These are phyloP conservation scores for Dryas octopetala DNA, from an alignment of 306 rosid species.

Conservation along the genomic window DNA sequence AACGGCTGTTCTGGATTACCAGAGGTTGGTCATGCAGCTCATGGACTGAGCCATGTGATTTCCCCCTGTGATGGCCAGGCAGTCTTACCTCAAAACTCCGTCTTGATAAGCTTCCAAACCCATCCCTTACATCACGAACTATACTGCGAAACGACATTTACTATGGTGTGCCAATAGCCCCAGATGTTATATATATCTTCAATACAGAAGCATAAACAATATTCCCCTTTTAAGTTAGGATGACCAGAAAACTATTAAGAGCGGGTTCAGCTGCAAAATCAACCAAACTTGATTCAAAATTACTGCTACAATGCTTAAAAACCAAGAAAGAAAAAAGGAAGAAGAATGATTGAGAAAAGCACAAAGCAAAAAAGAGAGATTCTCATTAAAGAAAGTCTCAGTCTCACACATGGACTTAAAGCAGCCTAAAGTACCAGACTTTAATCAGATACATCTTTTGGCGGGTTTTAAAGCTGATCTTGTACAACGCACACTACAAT, in stretches of 20 bases:
- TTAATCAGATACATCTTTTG: constrained; percentile 51
- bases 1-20: constrained; percentile 58
- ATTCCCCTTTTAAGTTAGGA: constrained; percentile 28
- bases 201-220: constrained; percentile 15
- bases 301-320: constrained; percentile 41
- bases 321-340: constrained; percentile 50
- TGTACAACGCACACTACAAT: constrained; percentile 18
- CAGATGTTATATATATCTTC: constrained; percentile 31
- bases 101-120: constrained; percentile 83
- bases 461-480: constrained; percentile 28
- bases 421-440: constrained; percentile 48
- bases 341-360: constrained; percentile 60
- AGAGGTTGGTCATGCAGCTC: constrained; percentile 51
- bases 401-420: constrained; percentile 62
- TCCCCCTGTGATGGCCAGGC: constrained; percentile 64
- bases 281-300: constrained; percentile 44
- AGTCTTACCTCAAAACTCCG: constrained; percentile 82
- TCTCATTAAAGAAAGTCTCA: constrained; percentile 53
- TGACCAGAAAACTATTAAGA: constrained; percentile 17
- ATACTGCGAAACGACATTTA: constrained; percentile 93
- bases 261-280: constrained; percentile 49
- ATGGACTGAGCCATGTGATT: constrained; percentile 65
- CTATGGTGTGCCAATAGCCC: constrained; percentile 34
- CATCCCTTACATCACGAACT: constrained; percentile 83
- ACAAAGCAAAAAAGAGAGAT: constrained; percentile 56